Evolutionary conservation across 2,329 filamentous ascomycete species (phyloP).

Genomic region (Gaeumannomyces sp.): DNA sequence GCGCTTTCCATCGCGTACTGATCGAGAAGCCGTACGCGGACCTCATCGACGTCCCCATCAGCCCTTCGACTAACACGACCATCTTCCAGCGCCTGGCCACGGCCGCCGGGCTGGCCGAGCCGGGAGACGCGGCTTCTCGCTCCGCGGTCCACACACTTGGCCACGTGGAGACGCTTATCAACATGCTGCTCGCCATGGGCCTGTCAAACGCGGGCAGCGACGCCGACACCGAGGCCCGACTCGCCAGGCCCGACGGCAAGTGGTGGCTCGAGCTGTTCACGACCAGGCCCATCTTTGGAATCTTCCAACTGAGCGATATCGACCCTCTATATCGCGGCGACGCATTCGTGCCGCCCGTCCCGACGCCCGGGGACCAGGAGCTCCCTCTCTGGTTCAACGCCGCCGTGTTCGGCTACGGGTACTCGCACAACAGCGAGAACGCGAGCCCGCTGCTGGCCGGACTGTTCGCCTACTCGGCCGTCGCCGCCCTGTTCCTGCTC

Average conservation of each 20-base stretch:
- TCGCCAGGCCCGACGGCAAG: not conserved
- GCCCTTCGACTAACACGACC: not conserved
- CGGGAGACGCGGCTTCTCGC: not conserved
- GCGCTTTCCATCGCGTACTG: not conserved
- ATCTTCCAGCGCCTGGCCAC: constrained; percentile 1
- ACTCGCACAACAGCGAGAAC: not conserved
- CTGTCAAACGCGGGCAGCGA: not conserved
- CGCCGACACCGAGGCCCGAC: not conserved
- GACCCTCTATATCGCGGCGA: not conserved
- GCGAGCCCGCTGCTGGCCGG: not conserved
- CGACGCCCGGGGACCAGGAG: not conserved
- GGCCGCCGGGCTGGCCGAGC: not conserved
- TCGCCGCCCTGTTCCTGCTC: not conserved
- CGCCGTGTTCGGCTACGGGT: constrained; percentile 2
- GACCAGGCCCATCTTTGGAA: not conserved
- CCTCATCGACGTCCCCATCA: not conserved
- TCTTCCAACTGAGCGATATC: not conserved
- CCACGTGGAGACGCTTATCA: not conserved
- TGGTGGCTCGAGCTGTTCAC: not conserved
- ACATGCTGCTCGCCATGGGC: not conserved
- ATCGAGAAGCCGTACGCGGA: not conserved
- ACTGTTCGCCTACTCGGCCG: not conserved
- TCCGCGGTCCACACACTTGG: not conserved
- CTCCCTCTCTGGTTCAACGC: constrained; percentile 2
- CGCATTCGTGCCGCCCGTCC: not conserved